Evolutionary conservation across 768 basidiomycete species (phyloP).

Genomic region (Termitomyces sp.): DNA sequence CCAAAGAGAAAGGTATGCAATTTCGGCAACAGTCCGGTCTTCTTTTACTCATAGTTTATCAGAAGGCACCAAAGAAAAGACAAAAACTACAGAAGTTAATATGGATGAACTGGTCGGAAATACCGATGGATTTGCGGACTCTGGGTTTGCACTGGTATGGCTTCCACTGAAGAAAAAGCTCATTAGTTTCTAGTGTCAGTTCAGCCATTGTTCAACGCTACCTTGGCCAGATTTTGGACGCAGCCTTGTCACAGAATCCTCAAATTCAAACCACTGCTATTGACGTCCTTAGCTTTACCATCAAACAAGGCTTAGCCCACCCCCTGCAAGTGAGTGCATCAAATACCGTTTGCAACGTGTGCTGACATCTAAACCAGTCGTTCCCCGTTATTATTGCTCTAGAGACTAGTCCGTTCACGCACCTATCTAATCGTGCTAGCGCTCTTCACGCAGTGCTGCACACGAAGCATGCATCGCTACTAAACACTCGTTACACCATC

Average conservation of each 20-base stretch:
- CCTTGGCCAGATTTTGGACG: slow-evolving; percentile 71
- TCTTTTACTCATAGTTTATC: slow-evolving; percentile 2
- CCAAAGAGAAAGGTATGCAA: slow-evolving; percentile 58
- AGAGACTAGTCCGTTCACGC: slow-evolving; percentile 70
- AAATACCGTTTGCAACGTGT: neutral
- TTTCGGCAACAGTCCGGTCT: neutral
- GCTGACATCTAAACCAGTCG: slow-evolving; percentile 42
- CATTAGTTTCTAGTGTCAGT: slow-evolving; percentile 58
- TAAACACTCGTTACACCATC: slow-evolving; percentile 79
- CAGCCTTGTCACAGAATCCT: slow-evolving; percentile 65
- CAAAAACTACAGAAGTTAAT: slow-evolving; percentile 53
- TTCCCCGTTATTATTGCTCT: slow-evolving; percentile 89
- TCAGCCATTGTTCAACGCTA: slow-evolving; percentile 95
- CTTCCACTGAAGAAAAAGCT: neutral
- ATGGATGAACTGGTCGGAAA: slow-evolving; percentile 96
- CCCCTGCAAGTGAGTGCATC: slow-evolving; percentile 67
- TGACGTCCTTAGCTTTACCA: slow-evolving; percentile 87
- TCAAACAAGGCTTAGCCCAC: slow-evolving; percentile 93
- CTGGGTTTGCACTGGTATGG: slow-evolving; percentile 53
- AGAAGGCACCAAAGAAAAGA: slow-evolving; percentile 40
- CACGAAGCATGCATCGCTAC: slow-evolving; percentile 81
- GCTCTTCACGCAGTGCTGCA: slow-evolving; percentile 79
- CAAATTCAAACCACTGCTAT: slow-evolving; percentile 80
- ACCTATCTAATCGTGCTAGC: slow-evolving; percentile 68
- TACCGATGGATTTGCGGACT: slow-evolving; percentile 93